phyloP scores from a whole-genome alignment of 495 filamentous ascomycete species.

The Trichoderma virens region DNA sequence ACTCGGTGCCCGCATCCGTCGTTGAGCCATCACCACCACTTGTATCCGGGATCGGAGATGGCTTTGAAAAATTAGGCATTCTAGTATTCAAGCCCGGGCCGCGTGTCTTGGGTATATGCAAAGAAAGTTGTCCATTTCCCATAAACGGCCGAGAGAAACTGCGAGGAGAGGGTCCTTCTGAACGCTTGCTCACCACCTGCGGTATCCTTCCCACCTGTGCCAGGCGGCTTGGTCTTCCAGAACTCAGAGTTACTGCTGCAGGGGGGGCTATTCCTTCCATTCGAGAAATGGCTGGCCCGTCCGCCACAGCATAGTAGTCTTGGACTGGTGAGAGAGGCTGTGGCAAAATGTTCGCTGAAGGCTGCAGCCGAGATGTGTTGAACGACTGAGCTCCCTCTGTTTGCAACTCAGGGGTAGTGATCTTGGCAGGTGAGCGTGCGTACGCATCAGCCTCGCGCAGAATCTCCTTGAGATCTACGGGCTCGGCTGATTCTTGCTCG shows the following conservation, averaged over 20 bases:
- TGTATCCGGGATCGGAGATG: constrained; percentile 31
- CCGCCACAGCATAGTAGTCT: neutral
- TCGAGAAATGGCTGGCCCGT: neutral
- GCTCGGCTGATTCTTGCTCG: constrained; percentile 56
- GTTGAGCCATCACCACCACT: constrained; percentile 21
- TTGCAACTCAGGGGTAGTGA: neutral
- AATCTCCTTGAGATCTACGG: constrained; percentile 55
- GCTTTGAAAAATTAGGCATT: constrained; percentile 9
- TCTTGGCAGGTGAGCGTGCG: neutral
- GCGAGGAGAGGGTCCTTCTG: constrained; percentile 61
- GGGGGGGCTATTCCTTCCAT: neutral
- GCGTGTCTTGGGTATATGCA: constrained; percentile 29
- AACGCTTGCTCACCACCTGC: constrained; percentile 69
- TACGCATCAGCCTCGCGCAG: constrained; percentile 50
- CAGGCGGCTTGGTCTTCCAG: constrained; percentile 41
- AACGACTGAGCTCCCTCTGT: neutral
- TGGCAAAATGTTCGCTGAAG: neutral
- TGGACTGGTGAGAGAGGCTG: neutral
- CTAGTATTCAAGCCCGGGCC: neutral
- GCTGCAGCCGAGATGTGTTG: neutral
- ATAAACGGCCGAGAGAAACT: constrained; percentile 73
- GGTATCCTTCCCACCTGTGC: constrained; percentile 88
- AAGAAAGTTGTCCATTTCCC: neutral
- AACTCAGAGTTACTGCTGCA: constrained; percentile 12
- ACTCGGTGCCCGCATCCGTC: constrained; percentile 13